Base-by-base conservation (phyloP, 257 asterid species). In the Nicotiana tabacum region DNA sequence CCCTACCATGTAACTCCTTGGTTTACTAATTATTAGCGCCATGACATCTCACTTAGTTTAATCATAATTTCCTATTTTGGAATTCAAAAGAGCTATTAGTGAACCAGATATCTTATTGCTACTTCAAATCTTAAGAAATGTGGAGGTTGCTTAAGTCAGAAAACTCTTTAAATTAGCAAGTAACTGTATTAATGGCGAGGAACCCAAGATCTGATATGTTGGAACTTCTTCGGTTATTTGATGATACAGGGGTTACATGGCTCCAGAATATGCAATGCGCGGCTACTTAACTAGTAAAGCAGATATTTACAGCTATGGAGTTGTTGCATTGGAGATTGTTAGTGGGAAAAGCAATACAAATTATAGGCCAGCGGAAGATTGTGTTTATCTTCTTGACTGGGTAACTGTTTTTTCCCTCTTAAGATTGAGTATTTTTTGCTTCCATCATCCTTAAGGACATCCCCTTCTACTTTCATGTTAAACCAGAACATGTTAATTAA, bases 181-280 rank as follows among this genome's bases (percentile, higher is more conserved):
- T 24, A 46, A 6, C 43, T 27, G 62, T 74, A 48, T 48, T 72
- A 72, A 51, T 74, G 62, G 24, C 29, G 24, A 48, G 62, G 78
- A 72, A 46, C 27, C 13, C 24, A 74, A 51, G 65, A 7, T 76
- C 46, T 76, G 24, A 76, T 27, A 16, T 8, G 29, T 46, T 16
- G 64, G 46, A 76, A 76, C 46, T 51, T 27, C 69, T 82, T 61
- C 43, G 79, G 35, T 33, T 79, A 51, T 70, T 83, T 74, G 83
- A 82, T 64, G 51, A 62, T 87, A 84, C 91, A 95, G 99, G 82
- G 98, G 99, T 66, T 95, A 95, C 69, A 94, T 95, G 99, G 98
- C 99, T 74, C 99, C 99, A 6, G 99, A 95, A 77, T 95, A 95
- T 61, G 99, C 99, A 0, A 89, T 95, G 97, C 92, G 96, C 0